A percentile compares a stretch with the other conserved stretches of the same genome.
These are phyloP conservation scores for Metschnikowia cerradonensis DNA, from an alignment of 805 yeast species.

Conservation along the genomic window DNA sequence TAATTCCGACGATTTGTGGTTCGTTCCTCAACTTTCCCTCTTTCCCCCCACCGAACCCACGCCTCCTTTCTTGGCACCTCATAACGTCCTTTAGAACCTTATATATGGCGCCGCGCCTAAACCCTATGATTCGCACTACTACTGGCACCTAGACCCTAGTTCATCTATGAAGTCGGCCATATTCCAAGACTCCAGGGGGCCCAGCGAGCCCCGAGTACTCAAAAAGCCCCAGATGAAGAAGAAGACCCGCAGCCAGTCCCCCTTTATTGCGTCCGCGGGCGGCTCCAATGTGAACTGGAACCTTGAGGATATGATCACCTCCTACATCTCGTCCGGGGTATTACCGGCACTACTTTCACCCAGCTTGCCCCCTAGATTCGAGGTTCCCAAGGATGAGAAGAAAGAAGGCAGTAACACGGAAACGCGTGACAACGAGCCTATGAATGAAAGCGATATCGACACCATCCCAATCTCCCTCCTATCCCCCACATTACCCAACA, in stretches of 20 bases:
- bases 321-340: slow-evolving; percentile 29
- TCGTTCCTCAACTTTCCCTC: too few relatives aligned
- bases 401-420: neutral
- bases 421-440: slow-evolving; percentile 6
- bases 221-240: slow-evolving; percentile 9
- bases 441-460: slow-evolving; percentile 21
- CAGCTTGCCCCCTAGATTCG: slow-evolving; percentile 28
- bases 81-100: neutral
- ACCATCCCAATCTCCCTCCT: slow-evolving; percentile 28
- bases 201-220: slow-evolving; percentile 8
- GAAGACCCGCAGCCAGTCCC: slow-evolving; percentile 13
- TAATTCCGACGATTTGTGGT: neutral
- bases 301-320: slow-evolving; percentile 34
- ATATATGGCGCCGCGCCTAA: slow-evolving; percentile 2
- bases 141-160: neutral
- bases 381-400: neutral
- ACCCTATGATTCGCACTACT: neutral
- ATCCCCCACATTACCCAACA: slow-evolving; percentile 32
- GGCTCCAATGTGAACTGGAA: slow-evolving; percentile 26
- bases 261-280: slow-evolving; percentile 6
- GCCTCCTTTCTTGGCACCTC: neutral
- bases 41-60: too few relatives aligned
- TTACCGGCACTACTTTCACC: slow-evolving; percentile 41
- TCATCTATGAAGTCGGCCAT: slow-evolving; percentile 18
- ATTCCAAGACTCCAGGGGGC: slow-evolving; percentile 13